Percentiles rank a stretch among this genome's conserved stretches.
These are phyloP conservation scores for Trametes gibbosa DNA, from an alignment of 768 basidiomycete species.

Conservation along the genomic window DNA sequence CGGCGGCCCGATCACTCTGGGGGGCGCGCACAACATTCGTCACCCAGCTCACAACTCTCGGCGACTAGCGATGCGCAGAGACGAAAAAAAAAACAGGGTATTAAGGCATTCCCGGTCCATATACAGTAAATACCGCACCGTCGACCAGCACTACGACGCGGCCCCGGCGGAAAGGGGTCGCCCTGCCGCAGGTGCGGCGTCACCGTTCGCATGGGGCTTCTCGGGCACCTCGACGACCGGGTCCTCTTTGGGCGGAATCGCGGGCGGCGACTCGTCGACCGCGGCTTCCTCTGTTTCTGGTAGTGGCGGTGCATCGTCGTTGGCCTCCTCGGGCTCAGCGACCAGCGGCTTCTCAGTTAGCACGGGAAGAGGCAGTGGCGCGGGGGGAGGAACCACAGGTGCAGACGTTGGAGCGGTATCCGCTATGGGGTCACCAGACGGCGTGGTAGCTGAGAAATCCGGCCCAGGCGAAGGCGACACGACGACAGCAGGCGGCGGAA, in stretches of 20 bases:
- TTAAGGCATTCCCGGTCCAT: slow-evolving; percentile 9
- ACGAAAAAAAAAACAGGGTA: slow-evolving; percentile 7
- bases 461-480: slow-evolving; percentile 17
- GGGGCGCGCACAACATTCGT: no score
- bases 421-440: slow-evolving; percentile 15
- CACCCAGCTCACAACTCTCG: no score
- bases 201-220: background rate
- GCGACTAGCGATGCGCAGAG: background rate
- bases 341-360: slow-evolving; percentile 14
- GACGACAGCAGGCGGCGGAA: slow-evolving; percentile 21
- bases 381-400: background rate
- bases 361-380: background rate
- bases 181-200: background rate
- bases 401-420: slow-evolving; percentile 8
- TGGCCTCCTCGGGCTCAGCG: slow-evolving; percentile 6
- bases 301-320: background rate
- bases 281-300: background rate
- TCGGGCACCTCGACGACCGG: background rate
- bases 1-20: no score
- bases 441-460: background rate
- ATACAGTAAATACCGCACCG: slow-evolving; percentile 10
- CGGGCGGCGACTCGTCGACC: slow-evolving; percentile 4
- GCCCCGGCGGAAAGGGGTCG: background rate
- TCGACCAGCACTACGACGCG: background rate
- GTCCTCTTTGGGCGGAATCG: slow-evolving; percentile 9